Evolutionary conservation across 805 yeast genomes (phyloP).

Genomic region (Saccharomycopsis fibuligera): DNA sequence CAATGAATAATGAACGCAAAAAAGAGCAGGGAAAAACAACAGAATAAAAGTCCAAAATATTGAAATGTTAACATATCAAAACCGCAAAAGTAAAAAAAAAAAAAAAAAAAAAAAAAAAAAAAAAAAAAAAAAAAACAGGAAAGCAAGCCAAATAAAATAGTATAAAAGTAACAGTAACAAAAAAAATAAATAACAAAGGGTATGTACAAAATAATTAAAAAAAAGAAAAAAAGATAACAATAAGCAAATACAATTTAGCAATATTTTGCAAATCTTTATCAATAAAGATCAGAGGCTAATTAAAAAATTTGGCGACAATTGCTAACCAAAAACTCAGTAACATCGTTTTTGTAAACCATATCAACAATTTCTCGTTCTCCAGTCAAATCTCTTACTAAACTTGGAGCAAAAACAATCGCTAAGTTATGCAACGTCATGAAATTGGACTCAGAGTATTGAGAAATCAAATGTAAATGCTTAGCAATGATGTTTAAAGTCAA

Average conservation of each 20-base stretch:
- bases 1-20: too few relatives aligned
- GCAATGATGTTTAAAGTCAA: conserved; percentile 50
- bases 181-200: background rate
- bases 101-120: background rate
- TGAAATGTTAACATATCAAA: background rate
- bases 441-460: conserved; percentile 46
- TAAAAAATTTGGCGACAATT: conserved; percentile 38
- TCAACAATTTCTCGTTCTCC: conserved; percentile 82
- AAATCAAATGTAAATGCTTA: conserved; percentile 59
- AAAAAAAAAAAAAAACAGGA: background rate
- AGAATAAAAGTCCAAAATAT: too few relatives aligned
- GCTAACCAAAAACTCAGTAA: conserved; percentile 64
- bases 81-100: background rate
- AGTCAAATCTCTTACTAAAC: conserved; percentile 69
- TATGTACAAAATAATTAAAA: too few relatives aligned
- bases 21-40: too few relatives aligned
- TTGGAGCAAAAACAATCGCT: conserved; percentile 93
- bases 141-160: background rate
- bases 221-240: background rate
- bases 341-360: conserved; percentile 72
- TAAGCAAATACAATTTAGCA: background rate
- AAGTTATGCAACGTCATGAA: conserved; percentile 80
- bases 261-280: too few relatives aligned
- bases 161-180: background rate
- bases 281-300: too few relatives aligned